phyloP scores from a whole-genome alignment of 2,329 filamentous ascomycete genomes.

The Colletotrichum sp. region DNA sequence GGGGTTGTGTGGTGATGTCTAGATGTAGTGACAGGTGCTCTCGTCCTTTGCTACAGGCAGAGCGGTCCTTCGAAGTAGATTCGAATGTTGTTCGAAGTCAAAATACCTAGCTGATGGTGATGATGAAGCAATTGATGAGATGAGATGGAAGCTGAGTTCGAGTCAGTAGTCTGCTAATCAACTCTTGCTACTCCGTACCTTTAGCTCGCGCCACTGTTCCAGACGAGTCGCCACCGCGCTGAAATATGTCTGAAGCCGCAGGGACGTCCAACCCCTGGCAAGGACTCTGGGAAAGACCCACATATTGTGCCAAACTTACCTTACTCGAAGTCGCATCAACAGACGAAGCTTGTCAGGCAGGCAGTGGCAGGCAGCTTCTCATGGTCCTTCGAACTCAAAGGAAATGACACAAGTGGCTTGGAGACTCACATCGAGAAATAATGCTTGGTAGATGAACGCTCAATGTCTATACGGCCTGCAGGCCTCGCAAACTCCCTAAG shows the following conservation, averaged over 20 bases:
- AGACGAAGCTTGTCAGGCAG: neutral
- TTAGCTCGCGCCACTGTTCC: neutral
- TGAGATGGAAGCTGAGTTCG: neutral
- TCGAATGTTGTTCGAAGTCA: neutral
- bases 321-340: neutral
- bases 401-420: neutral
- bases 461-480: neutral
- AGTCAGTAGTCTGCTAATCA: neutral
- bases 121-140: neutral
- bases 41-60: neutral
- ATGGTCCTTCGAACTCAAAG: neutral
- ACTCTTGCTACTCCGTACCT: neutral
- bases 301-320: neutral
- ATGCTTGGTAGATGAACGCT: neutral
- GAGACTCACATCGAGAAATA: neutral
- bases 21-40: neutral
- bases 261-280: neutral
- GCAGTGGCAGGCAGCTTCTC: neutral
- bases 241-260: neutral
- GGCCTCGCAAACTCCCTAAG: neutral
- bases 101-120: neutral
- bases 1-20: neutral
- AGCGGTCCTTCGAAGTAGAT: neutral
- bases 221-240: neutral
- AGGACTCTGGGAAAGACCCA: neutral